These are phyloP conservation scores for Amyloporia xantha DNA, from an alignment of 768 basidiomycete species.

Conservation along the genomic window DNA sequence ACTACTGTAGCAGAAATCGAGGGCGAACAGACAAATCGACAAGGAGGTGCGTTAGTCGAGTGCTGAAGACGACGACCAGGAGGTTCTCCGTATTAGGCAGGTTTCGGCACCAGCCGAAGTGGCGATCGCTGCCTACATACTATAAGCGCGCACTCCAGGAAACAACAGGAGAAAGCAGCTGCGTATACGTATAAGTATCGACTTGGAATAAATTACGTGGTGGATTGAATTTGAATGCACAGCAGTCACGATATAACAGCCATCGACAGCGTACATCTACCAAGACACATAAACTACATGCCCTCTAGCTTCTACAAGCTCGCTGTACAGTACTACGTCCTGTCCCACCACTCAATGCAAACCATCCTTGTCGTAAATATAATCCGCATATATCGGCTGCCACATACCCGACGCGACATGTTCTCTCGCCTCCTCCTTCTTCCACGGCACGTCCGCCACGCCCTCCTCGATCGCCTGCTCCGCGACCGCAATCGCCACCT, in stretches of 20 bases:
- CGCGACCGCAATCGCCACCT: slow-evolving; percentile 77
- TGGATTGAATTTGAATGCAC: too few relatives aligned
- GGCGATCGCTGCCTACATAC: not conserved
- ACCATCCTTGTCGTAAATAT: slow-evolving; percentile 55
- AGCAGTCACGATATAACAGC: too few relatives aligned
- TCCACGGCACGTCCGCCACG: slow-evolving; percentile 51
- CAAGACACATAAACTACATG: not conserved
- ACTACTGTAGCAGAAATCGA: not conserved
- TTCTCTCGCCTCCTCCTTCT: slow-evolving; percentile 47
- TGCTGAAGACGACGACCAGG: not conserved
- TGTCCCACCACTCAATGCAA: slow-evolving; percentile 4
- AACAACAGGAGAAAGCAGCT: too few relatives aligned
- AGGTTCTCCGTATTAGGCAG: not conserved
- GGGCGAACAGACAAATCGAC: not conserved
- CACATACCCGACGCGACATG: slow-evolving; percentile 48
- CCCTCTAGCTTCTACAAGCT: not conserved
- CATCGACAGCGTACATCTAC: too few relatives aligned
- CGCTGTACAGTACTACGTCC: not conserved
- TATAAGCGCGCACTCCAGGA: too few relatives aligned
- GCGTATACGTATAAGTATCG: too few relatives aligned
- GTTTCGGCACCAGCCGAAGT: not conserved
- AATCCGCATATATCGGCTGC: slow-evolving; percentile 60
- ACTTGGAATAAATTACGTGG: too few relatives aligned
- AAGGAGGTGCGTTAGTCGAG: not conserved
- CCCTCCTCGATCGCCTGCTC: slow-evolving; percentile 75